Conservation (phyloP, 2,329 filamentous ascomycete species). For the Fusarium concolor region DNA sequence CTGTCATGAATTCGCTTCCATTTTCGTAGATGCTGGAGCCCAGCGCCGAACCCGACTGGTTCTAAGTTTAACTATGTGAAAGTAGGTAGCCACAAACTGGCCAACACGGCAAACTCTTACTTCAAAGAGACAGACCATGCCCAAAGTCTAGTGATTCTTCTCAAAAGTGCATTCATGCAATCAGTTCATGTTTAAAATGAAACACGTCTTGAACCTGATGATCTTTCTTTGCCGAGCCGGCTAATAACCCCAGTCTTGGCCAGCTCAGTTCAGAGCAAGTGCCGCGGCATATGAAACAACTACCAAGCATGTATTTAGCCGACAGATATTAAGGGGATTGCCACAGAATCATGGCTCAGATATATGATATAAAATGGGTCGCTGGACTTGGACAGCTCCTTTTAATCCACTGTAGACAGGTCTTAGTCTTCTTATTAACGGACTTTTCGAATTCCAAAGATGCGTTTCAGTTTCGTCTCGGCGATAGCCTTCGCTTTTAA, state of each 20-base stretch:
- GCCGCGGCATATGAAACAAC: background rate
- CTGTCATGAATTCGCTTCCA: too few relatives aligned
- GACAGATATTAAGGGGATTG: background rate
- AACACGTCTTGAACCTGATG: background rate
- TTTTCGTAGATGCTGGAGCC: too few relatives aligned
- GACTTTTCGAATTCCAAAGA: background rate
- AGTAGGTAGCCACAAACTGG: too few relatives aligned
- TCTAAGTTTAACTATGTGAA: too few relatives aligned
- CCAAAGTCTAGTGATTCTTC: too few relatives aligned
- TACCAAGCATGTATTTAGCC: constrained; percentile 3
- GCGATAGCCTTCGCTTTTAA: constrained; percentile 2
- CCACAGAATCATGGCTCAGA: background rate
- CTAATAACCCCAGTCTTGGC: constrained; percentile 6
- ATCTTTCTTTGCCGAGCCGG: constrained; percentile 5
- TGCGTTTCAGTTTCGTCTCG: constrained; percentile 21
- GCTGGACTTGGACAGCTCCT: accelerated
- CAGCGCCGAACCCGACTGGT: too few relatives aligned
- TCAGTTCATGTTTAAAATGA: background rate
- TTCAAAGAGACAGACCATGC: too few relatives aligned
- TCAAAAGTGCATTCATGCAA: background rate
- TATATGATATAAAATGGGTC: background rate
- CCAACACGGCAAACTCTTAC: too few relatives aligned
- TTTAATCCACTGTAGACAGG: background rate
- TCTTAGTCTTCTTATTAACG: background rate
- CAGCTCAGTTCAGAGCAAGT: background rate